Conservation (phyloP, 2,329 filamentous ascomycete genomes). For the Didymella exigua region DNA sequence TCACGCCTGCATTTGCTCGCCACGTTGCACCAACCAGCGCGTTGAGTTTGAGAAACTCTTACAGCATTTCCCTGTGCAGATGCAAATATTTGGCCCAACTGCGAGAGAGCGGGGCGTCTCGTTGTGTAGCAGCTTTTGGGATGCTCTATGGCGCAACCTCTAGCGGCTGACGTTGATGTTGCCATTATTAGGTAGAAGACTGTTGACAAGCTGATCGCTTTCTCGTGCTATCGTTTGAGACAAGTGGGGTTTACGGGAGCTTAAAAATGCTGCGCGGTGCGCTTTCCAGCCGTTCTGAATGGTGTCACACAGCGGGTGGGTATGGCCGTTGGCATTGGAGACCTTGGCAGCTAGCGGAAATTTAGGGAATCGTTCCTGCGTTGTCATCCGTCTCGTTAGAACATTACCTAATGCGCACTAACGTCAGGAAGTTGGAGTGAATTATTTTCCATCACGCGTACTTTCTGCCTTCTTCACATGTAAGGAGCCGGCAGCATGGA, state of each 20-base stretch:
- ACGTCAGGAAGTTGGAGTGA: neutral
- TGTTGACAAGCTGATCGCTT: constrained; percentile 2
- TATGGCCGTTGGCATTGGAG: constrained; percentile 1
- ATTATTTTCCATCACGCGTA: neutral
- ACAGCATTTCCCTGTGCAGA: constrained; percentile 9
- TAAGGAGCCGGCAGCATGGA: neutral
- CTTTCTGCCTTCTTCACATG: neutral
- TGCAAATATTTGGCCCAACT: constrained; percentile 2
- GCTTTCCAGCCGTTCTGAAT: constrained; percentile 13
- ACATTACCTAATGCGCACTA: neutral
- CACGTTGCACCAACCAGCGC: constrained; percentile 19
- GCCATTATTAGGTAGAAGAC: neutral
- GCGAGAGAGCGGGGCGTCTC: neutral
- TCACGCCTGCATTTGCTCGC: constrained; percentile 18
- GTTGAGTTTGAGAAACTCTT: constrained; percentile 1
- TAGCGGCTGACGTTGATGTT: neutral
- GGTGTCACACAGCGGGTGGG: constrained; percentile 7
- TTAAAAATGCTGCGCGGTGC: constrained; percentile 9
- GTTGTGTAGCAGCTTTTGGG: neutral
- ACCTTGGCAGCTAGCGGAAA: constrained; percentile 4
- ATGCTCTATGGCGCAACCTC: neutral
- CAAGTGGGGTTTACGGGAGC: constrained; percentile 12
- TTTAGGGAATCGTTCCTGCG: neutral
- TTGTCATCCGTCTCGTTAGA: neutral
- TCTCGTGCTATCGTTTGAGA: constrained; percentile 17